Evolutionary conservation across 306 rosid species (phyloP), one percentile per base, ranked within the genome.

Genomic region (Fragaria iinumae): DNA sequence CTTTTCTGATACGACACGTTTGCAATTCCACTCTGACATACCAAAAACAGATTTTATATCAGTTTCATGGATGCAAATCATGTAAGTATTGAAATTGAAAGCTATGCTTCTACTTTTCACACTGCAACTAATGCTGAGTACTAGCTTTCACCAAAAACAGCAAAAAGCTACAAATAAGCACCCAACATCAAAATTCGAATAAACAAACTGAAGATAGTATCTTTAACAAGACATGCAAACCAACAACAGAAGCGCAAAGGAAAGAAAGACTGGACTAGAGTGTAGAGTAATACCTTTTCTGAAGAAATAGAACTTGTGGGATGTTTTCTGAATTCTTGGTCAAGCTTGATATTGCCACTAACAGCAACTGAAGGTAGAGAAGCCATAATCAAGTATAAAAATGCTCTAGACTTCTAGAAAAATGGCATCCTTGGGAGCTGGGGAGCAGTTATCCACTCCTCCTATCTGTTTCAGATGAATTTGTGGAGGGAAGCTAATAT

Each of bases 321-420:
- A 66, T 75, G 81, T 72, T 81, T 91, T 82, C 87, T 65, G 82
- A 86, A 65, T 20, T 88, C 89, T 44, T 89, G 84, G 76, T 87
- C 90, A 75, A 86, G 93, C 68, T 86, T 86, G 79, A 80, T 89
- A 81, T 87, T 74, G 74, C 90, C 86, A 77, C 70, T 77, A 70
- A 87, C 76, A 25, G 93, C 76, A 66, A 82, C 69, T 44, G 94
- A 93, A 81, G 91, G 88, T 68, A 90, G 38, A 72, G 96, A 90
- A 84, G 91, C 88, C 97, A 91, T 94, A 81, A 80, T 79, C 16
- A 62, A 29, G 76, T 66, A 38, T 68, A 13, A 41, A 18, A 4
- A 49, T 13, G 41, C 50, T 36, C 41, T 38, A 32, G 4, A 3
- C 36, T 32, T 69, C 38, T 59, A 64, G 56, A 78, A n/a, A 36